phyloP scores from a whole-genome alignment of 2,329 filamentous ascomycete species.

The Alternaria alternata region DNA sequence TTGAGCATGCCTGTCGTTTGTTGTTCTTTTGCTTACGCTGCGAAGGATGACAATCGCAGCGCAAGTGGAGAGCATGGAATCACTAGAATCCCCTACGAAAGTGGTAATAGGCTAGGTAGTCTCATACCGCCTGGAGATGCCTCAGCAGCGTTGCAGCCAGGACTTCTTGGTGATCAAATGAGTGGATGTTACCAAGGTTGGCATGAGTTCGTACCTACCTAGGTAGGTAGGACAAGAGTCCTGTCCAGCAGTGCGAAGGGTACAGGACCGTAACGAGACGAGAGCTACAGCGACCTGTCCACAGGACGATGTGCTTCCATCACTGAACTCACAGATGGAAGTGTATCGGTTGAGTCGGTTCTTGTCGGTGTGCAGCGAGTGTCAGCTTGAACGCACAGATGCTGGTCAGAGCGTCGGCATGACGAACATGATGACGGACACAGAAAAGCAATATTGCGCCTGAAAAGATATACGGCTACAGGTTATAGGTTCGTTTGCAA shows the following conservation, averaged over 20 bases:
- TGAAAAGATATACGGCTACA: neutral
- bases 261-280: neutral
- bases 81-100: neutral
- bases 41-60: neutral
- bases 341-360: neutral
- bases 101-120: too few relatives aligned
- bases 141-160: neutral
- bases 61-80: neutral
- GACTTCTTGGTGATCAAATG: too few relatives aligned
- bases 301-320: neutral
- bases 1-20: neutral
- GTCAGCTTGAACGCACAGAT: slow-evolving; percentile 1
- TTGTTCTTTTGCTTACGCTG: neutral
- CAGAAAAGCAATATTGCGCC: neutral
- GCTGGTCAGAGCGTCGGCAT: neutral
- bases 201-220: neutral
- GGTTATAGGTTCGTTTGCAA: neutral
- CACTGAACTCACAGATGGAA: neutral
- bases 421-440: slow-evolving; percentile 1
- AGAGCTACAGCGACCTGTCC: neutral
- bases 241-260: neutral
- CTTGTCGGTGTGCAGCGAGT: neutral
- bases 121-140: neutral
- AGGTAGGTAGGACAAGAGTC: neutral
- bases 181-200: too few relatives aligned